Evolutionary conservation across 495 filamentous ascomycete genomes (phyloP).

Genomic region (Aspergillus olivimuriae): DNA sequence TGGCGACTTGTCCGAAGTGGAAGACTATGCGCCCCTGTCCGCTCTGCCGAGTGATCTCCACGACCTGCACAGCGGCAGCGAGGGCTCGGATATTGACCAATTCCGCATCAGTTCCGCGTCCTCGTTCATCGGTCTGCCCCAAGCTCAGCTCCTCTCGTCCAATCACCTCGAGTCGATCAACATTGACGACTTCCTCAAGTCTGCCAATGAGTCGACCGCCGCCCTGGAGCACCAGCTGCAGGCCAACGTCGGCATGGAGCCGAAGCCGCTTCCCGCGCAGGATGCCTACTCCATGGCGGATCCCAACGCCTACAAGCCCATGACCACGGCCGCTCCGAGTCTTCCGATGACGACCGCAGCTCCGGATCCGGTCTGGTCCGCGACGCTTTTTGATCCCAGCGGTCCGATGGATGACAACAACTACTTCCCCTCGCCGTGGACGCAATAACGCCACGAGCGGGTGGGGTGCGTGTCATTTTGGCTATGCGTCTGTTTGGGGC

Average conservation of each 20-base stretch:
- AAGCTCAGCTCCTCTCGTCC: conserved; percentile 44
- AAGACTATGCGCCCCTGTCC: conserved; percentile 50
- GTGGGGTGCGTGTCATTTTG: conserved; percentile 4
- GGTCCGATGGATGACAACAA: conserved; percentile 29
- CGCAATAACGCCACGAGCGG: conserved; percentile 19
- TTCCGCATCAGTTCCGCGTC: conserved; percentile 48
- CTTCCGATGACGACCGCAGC: conserved; percentile 23
- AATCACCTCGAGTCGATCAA: conserved; percentile 53
- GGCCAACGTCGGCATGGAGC: conserved; percentile 35
- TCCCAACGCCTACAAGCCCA: conserved; percentile 19
- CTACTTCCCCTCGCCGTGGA: conserved; percentile 27
- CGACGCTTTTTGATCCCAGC: conserved; percentile 27
- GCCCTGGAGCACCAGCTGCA: conserved; percentile 43
- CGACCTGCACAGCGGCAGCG: conserved; percentile 45
- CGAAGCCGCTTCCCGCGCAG: conserved; percentile 29
- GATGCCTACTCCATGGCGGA: conserved; percentile 32
- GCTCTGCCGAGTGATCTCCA: conserved; percentile 33
- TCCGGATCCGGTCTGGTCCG: conserved; percentile 34
- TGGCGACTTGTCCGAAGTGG: conserved; percentile 68
- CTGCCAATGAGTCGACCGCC: conserved; percentile 41
- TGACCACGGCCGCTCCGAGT: conserved; percentile 11
- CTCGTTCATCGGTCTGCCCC: conserved; percentile 47
- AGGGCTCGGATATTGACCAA: conserved; percentile 48
- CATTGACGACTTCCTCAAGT: conserved; percentile 57
- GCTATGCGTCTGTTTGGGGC: conserved; percentile 19